A percentile compares a stretch with the other conserved stretches of the same genome.
Evolutionary conservation across 192 early-diverging fungal species (phyloP).

Genomic region (Chytriomyces sp.): DNA sequence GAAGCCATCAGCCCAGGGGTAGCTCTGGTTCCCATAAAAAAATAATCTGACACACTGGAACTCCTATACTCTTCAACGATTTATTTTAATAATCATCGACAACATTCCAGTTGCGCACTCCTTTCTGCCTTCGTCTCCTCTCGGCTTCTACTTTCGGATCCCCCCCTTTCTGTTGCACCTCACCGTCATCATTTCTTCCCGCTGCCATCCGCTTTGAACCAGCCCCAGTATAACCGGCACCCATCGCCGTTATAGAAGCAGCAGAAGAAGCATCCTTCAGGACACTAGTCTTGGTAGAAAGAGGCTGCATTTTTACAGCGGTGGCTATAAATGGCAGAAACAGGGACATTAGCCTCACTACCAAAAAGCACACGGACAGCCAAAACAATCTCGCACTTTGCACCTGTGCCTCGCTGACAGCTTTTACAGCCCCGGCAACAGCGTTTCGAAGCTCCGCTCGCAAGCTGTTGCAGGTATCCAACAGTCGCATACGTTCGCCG

Average conservation of each 20-base stretch:
- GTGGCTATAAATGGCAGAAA: too few relatives aligned
- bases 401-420: not conserved
- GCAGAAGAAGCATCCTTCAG: too few relatives aligned
- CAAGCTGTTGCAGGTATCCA: constrained; percentile 47
- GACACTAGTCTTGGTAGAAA: too few relatives aligned
- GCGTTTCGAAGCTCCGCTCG: constrained; percentile 38
- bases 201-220: too few relatives aligned
- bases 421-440: not conserved
- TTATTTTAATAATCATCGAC: constrained; percentile 13
- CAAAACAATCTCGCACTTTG: not conserved
- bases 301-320: too few relatives aligned
- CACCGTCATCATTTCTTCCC: too few relatives aligned
- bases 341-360: too few relatives aligned
- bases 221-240: too few relatives aligned
- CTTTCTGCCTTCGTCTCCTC: constrained; percentile 33
- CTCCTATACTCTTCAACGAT: not conserved
- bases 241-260: too few relatives aligned
- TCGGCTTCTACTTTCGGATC: constrained; percentile 17
- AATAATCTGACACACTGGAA: not conserved
- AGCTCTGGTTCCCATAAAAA: not conserved
- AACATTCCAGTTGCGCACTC: constrained; percentile 55
- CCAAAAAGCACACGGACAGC: too few relatives aligned
- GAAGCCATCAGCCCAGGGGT: too few relatives aligned
- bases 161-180: too few relatives aligned
- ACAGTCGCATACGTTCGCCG: constrained; percentile 27